These are phyloP conservation scores for Russula earlei DNA, from an alignment of 768 basidiomycete genomes.

Conservation along the genomic window DNA sequence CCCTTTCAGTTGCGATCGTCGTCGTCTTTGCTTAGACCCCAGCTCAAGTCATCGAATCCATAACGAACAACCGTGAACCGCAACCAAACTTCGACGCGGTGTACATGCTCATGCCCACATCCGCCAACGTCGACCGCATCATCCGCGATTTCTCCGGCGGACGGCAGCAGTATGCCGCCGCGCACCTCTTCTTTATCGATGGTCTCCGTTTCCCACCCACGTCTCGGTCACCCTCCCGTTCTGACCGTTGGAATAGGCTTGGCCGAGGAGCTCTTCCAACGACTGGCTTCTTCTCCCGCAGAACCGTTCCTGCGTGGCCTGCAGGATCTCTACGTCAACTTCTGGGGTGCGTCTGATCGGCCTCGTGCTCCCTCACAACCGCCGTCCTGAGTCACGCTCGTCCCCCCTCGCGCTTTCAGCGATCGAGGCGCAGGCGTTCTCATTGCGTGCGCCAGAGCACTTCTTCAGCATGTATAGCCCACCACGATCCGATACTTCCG, in stretches of 20 bases:
- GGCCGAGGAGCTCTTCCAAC: slow-evolving; percentile 66
- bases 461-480: slow-evolving; percentile 91
- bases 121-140: slow-evolving; percentile 86
- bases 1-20: neutral
- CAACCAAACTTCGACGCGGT: slow-evolving; percentile 85
- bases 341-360: slow-evolving; percentile 60
- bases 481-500: slow-evolving; percentile 58
- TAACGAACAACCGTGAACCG: slow-evolving; percentile 72
- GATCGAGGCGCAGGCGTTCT: slow-evolving; percentile 79
- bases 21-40: neutral
- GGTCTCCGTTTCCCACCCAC: slow-evolving; percentile 37
- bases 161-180: slow-evolving; percentile 66
- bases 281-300: slow-evolving; percentile 64
- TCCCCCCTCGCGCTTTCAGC: slow-evolving; percentile 37
- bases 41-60: slow-evolving; percentile 77
- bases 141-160: slow-evolving; percentile 70
- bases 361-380: neutral
- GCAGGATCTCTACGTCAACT: slow-evolving; percentile 86
- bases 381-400: neutral
- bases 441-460: slow-evolving; percentile 59
- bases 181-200: slow-evolving; percentile 91
- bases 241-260: slow-evolving; percentile 42
- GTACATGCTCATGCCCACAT: slow-evolving; percentile 91
- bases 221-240: neutral
- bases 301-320: slow-evolving; percentile 67